phyloP scores from a whole-genome alignment of 176 grass and related monocot species.

The Ensete ventricosum region DNA sequence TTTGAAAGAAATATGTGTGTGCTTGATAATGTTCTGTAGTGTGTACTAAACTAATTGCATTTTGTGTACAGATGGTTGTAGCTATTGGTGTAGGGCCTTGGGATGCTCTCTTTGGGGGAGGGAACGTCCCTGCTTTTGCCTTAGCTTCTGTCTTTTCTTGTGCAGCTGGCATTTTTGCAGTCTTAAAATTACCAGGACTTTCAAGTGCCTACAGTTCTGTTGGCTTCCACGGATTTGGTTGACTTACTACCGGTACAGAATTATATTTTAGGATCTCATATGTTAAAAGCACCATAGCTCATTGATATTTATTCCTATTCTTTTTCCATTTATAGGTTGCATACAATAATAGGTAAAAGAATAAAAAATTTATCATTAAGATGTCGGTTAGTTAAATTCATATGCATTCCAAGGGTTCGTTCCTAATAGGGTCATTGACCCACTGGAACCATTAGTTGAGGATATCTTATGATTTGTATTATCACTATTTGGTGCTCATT shows the following conservation, averaged over 20 bases:
- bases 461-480: background rate
- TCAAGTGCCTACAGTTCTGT: constrained; percentile 66
- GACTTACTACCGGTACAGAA: constrained; percentile 11
- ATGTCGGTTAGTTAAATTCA: background rate
- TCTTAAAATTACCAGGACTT: constrained; percentile 62
- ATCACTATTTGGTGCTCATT: background rate
- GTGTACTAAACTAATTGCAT: background rate
- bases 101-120: constrained; percentile 89
- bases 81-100: constrained; percentile 90
- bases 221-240: constrained; percentile 84
- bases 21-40: background rate
- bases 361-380: background rate
- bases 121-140: constrained; percentile 83
- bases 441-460: background rate
- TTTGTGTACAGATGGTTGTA: constrained; percentile 63
- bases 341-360: background rate
- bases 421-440: background rate
- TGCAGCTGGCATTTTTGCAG: constrained; percentile 57
- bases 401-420: background rate
- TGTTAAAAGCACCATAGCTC: background rate
- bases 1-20: background rate
- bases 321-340: background rate
- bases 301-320: constrained; percentile 19
- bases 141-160: constrained; percentile 71
- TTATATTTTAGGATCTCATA: background rate